Evolutionary conservation across 257 asterid genomes (phyloP).

Genomic region (Nicotiana obtusifolia): DNA sequence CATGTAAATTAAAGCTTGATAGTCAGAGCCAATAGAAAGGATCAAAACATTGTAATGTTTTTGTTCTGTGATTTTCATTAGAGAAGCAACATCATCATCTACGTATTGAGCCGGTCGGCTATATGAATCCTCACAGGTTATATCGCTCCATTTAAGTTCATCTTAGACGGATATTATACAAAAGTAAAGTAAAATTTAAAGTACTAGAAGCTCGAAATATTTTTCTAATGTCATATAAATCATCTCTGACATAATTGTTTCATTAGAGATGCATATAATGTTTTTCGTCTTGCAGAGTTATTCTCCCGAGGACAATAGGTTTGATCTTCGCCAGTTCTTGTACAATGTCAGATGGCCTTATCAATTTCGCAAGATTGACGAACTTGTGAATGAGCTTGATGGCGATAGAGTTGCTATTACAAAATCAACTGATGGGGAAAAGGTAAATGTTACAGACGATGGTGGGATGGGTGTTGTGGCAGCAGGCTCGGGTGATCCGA

Average conservation of each 20-base stretch:
- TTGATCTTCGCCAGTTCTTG: slow-evolving; percentile 83
- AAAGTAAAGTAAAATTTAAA: background rate
- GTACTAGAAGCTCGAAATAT: too few species aligned
- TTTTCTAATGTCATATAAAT: background rate
- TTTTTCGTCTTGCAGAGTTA: slow-evolving; percentile 37
- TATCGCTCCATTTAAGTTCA: background rate
- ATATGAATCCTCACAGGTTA: background rate
- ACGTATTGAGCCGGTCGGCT: background rate
- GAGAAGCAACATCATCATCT: background rate
- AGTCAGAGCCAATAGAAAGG: background rate
- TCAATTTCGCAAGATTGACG: slow-evolving; percentile 78
- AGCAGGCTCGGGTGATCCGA: slow-evolving; percentile 79
- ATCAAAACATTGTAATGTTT: background rate
- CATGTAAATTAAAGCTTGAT: background rate
- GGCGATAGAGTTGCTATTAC: slow-evolving; percentile 17
- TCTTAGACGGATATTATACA: background rate
- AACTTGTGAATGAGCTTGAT: slow-evolving; percentile 47
- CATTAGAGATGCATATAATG: background rate
- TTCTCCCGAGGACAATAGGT: slow-evolving; percentile 92
- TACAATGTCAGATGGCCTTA: slow-evolving; percentile 87
- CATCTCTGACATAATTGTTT: background rate
- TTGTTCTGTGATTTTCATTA: background rate
- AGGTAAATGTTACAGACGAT: slow-evolving; percentile 15
- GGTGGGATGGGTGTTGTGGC: slow-evolving; percentile 88
- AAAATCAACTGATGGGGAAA: slow-evolving; percentile 15